Conservation (phyloP, 179 eudicot genomes). For the Heliamphora pulchella region DNA sequence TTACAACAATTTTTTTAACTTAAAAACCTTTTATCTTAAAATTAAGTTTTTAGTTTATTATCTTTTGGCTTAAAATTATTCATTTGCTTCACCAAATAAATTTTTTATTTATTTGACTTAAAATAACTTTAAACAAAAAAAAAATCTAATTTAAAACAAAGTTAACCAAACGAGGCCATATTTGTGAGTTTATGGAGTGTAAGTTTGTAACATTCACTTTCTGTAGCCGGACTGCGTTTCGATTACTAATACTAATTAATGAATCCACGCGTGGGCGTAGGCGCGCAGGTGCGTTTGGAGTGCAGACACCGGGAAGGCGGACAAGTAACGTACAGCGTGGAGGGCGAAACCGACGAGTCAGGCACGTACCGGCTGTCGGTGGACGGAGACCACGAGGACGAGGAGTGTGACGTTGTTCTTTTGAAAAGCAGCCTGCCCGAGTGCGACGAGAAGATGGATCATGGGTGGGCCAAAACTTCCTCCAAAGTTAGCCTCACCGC, state of each 20-base stretch:
- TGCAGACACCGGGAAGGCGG: conserved; percentile 21
- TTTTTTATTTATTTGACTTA: no score
- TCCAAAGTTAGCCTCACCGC: conserved; percentile 24
- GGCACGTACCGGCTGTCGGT: conserved; percentile 23
- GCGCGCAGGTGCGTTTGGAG: conserved; percentile 28
- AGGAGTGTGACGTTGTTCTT: conserved; percentile 21
- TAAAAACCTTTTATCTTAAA: no score
- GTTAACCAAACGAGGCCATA: no score
- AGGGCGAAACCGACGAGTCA: conserved; percentile 17
- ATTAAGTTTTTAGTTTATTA: no score
- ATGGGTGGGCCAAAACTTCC: background rate
- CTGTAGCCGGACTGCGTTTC: background rate
- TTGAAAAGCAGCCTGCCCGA: conserved; percentile 23
- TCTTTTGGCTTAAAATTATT: no score
- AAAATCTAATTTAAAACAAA: no score
- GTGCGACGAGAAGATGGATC: conserved; percentile 20
- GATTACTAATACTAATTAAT: background rate
- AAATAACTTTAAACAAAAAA: no score
- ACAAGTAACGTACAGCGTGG: conserved; percentile 13
- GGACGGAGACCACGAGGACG: conserved; percentile 30
- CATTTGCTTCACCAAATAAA: no score
- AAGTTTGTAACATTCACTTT: background rate
- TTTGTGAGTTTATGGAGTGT: no score
- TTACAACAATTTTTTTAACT: no score
- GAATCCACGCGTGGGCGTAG: conserved; percentile 3